These are phyloP conservation scores for Cercophora sp. DNA, from an alignment of 495 filamentous ascomycete species.

Conservation along the genomic window DNA sequence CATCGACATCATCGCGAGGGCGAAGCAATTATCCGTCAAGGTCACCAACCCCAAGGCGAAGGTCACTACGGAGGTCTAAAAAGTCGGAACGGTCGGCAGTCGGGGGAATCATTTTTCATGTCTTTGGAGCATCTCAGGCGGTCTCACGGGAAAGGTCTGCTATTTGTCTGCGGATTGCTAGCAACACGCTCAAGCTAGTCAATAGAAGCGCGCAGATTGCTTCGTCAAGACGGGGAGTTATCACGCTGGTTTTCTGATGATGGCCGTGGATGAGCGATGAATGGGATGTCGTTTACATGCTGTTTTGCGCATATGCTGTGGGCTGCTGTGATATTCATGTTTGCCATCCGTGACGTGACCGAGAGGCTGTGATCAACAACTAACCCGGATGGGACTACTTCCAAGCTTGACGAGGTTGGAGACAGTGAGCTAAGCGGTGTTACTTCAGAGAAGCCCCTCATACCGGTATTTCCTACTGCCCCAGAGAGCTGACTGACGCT, in stretches of 20 bases:
- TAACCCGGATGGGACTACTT: too few relatives aligned
- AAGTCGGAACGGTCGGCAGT: slow-evolving; percentile 11
- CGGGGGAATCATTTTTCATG: slow-evolving; percentile 27
- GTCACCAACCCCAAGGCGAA: slow-evolving; percentile 98
- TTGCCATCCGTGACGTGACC: too few relatives aligned
- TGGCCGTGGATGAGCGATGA: neutral
- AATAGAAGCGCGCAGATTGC: slow-evolving; percentile 25
- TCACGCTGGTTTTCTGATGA: neutral
- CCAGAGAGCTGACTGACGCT: too few relatives aligned
- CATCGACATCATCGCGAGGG: slow-evolving; percentile 90
- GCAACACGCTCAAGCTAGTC: slow-evolving; percentile 25
- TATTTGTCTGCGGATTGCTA: slow-evolving; percentile 30
- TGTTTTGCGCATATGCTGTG: neutral
- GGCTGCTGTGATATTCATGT: too few relatives aligned
- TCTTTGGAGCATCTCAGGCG: slow-evolving; percentile 32
- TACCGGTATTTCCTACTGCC: too few relatives aligned
- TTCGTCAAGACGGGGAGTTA: slow-evolving; percentile 22
- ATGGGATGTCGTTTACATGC: neutral
- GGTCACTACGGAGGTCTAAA: slow-evolving; percentile 93
- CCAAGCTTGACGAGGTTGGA: too few relatives aligned
- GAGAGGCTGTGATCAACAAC: too few relatives aligned
- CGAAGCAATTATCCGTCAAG: slow-evolving; percentile 97
- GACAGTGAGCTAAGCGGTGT: too few relatives aligned
- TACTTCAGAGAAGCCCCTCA: too few relatives aligned
- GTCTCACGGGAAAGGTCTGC: slow-evolving; percentile 31